phyloP scores from a whole-genome alignment of 2,329 filamentous ascomycete species.

The Pseudomassariella vexata region DNA sequence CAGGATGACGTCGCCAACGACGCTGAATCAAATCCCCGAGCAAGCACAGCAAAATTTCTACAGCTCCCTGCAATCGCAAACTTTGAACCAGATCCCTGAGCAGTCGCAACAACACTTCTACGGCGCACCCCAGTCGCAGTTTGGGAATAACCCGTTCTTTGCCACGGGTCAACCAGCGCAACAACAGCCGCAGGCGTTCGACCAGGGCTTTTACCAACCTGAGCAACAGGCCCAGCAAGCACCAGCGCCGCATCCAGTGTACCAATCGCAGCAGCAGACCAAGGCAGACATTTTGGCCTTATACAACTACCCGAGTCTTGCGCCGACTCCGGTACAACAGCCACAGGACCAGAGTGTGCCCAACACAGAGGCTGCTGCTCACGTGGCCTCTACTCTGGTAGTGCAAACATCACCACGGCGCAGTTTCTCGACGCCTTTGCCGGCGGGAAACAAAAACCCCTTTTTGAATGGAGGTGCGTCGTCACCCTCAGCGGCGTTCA shows the following conservation, averaged over 20 bases:
- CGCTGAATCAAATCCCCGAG: constrained; percentile 28
- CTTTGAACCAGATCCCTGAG: constrained; percentile 27
- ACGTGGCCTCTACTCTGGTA: no score
- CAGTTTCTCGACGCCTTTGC: constrained; percentile 27
- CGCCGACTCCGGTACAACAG: constrained; percentile 28
- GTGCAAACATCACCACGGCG: constrained; percentile 13
- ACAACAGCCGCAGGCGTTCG: constrained; percentile 10
- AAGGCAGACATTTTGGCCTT: constrained; percentile 72
- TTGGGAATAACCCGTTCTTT: constrained; percentile 27
- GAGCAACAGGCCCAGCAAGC: constrained; percentile 10
- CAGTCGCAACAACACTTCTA: constrained; percentile 29
- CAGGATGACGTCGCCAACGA: constrained; percentile 21
- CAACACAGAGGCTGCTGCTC: constrained; percentile 15
- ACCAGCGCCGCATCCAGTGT: constrained; percentile 22
- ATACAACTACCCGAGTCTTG: constrained; percentile 57
- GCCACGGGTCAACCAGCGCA: constrained; percentile 22
- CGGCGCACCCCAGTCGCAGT: constrained; percentile 20
- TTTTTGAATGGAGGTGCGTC: constrained; percentile 5
- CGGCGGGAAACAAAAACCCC: constrained; percentile 52
- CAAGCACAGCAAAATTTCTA: constrained; percentile 29
- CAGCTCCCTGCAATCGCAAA: constrained; percentile 20
- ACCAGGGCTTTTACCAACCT: constrained; percentile 4
- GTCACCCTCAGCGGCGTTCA: constrained; percentile 1
- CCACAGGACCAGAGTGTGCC: constrained; percentile 18
- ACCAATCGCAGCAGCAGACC: constrained; percentile 48